These are phyloP conservation scores for Aspergillus puulaauensis DNA, from an alignment of 2,329 filamentous ascomycete species.

Conservation along the genomic window DNA sequence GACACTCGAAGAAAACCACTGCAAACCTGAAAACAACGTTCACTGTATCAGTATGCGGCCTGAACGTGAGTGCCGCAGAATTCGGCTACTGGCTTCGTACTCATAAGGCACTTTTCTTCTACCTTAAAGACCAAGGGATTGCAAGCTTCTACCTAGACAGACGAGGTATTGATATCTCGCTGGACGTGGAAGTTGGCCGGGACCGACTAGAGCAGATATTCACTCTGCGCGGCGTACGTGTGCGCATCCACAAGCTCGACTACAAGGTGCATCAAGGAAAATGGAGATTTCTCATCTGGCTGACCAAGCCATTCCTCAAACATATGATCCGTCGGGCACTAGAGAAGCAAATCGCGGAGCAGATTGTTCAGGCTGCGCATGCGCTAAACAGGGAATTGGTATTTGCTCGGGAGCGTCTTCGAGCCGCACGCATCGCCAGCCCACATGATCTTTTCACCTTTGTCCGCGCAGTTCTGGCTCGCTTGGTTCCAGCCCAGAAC, in stretches of 20 bases:
- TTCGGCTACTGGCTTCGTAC: constrained; percentile 86
- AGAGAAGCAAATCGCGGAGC: constrained; percentile 72
- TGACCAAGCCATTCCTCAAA: constrained; percentile 79
- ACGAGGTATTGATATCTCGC: constrained; percentile 78
- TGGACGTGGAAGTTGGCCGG: constrained; percentile 80
- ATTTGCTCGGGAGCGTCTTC: constrained; percentile 80
- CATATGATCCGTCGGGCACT: constrained; percentile 77
- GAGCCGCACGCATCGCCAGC: constrained; percentile 79
- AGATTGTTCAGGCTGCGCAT: constrained; percentile 69
- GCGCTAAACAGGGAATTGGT: constrained; percentile 80
- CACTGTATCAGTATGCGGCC: constrained; percentile 75
- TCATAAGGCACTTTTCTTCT: constrained; percentile 68
- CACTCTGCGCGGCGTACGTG: constrained; percentile 70
- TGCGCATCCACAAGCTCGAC: constrained; percentile 82
- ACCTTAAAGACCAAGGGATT: constrained; percentile 78
- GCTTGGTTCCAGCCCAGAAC: constrained; percentile 69
- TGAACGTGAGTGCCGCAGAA: constrained; percentile 81
- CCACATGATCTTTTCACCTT: constrained; percentile 80
- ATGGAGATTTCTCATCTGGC: constrained; percentile 75
- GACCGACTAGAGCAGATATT: constrained; percentile 79
- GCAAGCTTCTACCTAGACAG: constrained; percentile 83
- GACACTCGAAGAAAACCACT: constrained; percentile 64
- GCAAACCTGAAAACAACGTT: constrained; percentile 69
- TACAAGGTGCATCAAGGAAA: constrained; percentile 71
- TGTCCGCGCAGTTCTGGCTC: constrained; percentile 74